These are phyloP conservation scores for Pseudogymnoascus sp. DNA, from an alignment of 2,329 filamentous ascomycete genomes.

Conservation along the genomic window DNA sequence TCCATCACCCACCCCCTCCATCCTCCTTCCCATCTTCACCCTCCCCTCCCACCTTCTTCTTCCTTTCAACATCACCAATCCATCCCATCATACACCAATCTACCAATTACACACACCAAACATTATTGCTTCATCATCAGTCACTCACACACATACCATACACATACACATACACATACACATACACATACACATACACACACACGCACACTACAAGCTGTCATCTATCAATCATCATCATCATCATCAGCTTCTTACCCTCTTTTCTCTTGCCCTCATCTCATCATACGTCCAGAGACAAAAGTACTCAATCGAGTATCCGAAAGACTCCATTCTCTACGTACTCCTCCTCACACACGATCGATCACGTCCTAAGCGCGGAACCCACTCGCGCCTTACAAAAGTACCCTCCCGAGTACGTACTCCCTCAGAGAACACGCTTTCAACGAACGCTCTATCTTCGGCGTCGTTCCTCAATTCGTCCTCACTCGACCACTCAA, in stretches of 20 bases:
- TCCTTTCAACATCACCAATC: not conserved
- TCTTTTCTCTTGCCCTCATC: not conserved
- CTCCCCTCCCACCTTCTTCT: constrained; percentile 16
- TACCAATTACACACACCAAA: not conserved
- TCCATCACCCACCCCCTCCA: constrained; percentile 13
- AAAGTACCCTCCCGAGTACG: not conserved
- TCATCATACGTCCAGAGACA: not conserved
- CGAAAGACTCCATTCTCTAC: not conserved
- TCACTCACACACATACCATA: not conserved
- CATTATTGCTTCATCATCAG: not conserved
- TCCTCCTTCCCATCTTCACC: constrained; percentile 11
- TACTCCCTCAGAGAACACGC: not conserved
- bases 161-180: too few relatives aligned
- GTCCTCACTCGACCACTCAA: not conserved
- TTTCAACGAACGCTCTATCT: not conserved
- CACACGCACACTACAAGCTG: not conserved
- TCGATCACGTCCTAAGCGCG: not conserved
- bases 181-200: too few relatives aligned
- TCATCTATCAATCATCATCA: not conserved
- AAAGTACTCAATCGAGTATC: not conserved
- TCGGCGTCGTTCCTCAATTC: not conserved
- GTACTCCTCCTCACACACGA: not conserved
- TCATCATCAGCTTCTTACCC: not conserved
- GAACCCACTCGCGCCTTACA: not conserved
- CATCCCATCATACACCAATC: not conserved